Conservation (phyloP, 2,329 filamentous ascomycete genomes). For the Xylariaceae sp. region DNA sequence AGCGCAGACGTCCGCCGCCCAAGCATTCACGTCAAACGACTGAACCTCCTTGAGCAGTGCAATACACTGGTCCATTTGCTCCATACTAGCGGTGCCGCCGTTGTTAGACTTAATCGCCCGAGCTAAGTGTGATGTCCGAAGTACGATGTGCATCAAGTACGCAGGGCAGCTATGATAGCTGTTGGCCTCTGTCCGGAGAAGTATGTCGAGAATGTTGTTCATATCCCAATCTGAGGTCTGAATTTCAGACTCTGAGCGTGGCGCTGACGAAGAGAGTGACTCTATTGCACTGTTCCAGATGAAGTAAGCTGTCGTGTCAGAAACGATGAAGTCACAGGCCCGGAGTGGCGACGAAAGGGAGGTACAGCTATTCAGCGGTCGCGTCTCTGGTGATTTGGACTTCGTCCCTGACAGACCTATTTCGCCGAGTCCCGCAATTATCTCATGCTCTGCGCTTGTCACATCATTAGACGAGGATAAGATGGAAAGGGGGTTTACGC, state of each 20-base stretch:
- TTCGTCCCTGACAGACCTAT: not conserved
- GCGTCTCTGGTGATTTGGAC: not conserved
- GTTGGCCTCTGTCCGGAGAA: slow-evolving; percentile 25
- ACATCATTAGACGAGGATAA: not conserved
- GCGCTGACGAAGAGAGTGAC: slow-evolving; percentile 33
- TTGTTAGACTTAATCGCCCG: slow-evolving; percentile 27
- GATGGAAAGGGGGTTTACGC: not conserved
- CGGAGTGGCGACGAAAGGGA: slow-evolving; percentile 1
- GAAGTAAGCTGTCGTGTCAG: slow-evolving; percentile 36
- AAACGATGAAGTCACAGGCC: slow-evolving; percentile 40
- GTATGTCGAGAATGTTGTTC: slow-evolving; percentile 16
- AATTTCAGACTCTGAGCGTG: slow-evolving; percentile 26
- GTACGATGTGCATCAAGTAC: slow-evolving; percentile 40
- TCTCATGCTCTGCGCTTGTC: not conserved
- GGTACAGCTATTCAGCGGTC: not conserved
- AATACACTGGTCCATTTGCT: slow-evolving; percentile 33
- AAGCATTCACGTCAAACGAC: slow-evolving; percentile 37
- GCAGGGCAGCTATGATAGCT: slow-evolving; percentile 27
- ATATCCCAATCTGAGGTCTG: slow-evolving; percentile 20
- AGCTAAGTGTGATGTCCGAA: slow-evolving; percentile 40
- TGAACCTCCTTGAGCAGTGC: slow-evolving; percentile 37
- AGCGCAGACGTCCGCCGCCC: slow-evolving; percentile 37
- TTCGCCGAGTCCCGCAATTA: not conserved
- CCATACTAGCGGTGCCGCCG: slow-evolving; percentile 23
- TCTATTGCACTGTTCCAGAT: slow-evolving; percentile 27